Base-by-base conservation (phyloP, 1,139 yeast genomes). In the Saccharomyces hybrid region DNA sequence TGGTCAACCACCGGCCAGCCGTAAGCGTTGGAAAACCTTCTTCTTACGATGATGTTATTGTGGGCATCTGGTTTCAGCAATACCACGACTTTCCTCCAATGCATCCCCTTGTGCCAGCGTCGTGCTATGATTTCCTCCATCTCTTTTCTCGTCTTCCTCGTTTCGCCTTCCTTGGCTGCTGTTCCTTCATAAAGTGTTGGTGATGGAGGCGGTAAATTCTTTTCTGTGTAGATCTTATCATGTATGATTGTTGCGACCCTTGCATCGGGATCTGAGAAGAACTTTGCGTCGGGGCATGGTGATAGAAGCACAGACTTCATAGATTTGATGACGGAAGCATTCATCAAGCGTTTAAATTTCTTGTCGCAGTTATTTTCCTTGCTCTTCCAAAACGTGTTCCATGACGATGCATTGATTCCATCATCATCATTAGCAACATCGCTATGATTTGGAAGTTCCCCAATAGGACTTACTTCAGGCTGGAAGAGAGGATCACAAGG, bases 1-100 rank as follows among this genome's bases (percentile, higher is more conserved):
- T 93, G 98, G 55, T 88, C 91, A 48, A 91, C 76, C 0, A 91
- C 96, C 0, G 88, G 88, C 99, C 99, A 93, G 1, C 99, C 99
- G 71, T 87, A 90, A 0, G 98, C 98, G 73, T 93, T 93, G 3
- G 96, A 83, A 73, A 88, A 93, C 57, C 91, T 73, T 62, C 99
- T 76, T 60, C 99, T 74, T 1, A 93, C 99, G 32, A 89, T 78
- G 49, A 93, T 90, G 64, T 91, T 93, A 67, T 93, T 93, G 66
- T 93, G 99, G 0, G 99, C 97, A 70, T 93, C 99, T 0, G 97
- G 96, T 59, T 83, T 82, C 57, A 93, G 72, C 46, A 83, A 80
- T 0, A 91, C 97, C 25, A 93, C 73, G 0, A 93, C 96, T 70
- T 93, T 93, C 46, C 98, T 75, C 99, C 99, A 93, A 2, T 80